A percentile compares a stretch with the other conserved stretches of the same genome.
Evolutionary conservation across 2,329 filamentous ascomycete genomes (phyloP).

Genomic region (Paecilomyces dactylethromorphus): DNA sequence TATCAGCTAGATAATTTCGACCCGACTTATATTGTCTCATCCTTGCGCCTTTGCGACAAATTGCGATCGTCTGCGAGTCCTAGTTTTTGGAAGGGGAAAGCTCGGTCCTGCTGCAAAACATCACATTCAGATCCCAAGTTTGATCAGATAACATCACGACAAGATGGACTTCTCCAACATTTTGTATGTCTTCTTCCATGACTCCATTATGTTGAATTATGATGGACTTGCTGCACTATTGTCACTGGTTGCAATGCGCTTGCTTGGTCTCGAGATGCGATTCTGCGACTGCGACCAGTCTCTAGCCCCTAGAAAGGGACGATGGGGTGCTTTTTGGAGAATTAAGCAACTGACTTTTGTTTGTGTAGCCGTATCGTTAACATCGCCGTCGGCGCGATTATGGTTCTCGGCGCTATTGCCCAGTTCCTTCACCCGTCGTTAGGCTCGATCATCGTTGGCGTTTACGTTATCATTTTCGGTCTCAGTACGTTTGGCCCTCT

Average conservation of each 20-base stretch:
- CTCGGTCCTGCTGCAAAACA: neutral
- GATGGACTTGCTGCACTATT: slow-evolving; percentile 1
- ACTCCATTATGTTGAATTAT: neutral
- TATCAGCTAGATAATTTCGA: neutral
- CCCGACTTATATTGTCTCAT: neutral
- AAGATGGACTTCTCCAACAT: slow-evolving; percentile 87
- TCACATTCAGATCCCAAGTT: neutral
- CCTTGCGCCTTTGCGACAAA: neutral
- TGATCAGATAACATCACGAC: slow-evolving; percentile 4
- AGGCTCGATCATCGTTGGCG: slow-evolving; percentile 68
- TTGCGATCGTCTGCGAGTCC: neutral
- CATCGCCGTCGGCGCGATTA: slow-evolving; percentile 76
- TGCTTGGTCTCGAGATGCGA: slow-evolving; percentile 1
- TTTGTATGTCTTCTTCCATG: slow-evolving; percentile 58
- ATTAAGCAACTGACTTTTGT: slow-evolving; percentile 19
- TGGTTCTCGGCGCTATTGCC: slow-evolving; percentile 70
- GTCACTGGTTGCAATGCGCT: slow-evolving; percentile 2
- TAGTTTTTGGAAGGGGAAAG: neutral
- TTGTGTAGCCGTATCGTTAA: slow-evolving; percentile 80
- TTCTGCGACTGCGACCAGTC: slow-evolving; percentile 3
- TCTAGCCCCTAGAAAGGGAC: slow-evolving; percentile 4
- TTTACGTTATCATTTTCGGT: slow-evolving; percentile 89
- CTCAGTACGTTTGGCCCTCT: slow-evolving; percentile 51
- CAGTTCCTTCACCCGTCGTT: slow-evolving; percentile 39
- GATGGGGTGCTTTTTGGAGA: neutral